Conservation (phyloP, 306 rosid genomes). For the Dryas alaskensis region DNA sequence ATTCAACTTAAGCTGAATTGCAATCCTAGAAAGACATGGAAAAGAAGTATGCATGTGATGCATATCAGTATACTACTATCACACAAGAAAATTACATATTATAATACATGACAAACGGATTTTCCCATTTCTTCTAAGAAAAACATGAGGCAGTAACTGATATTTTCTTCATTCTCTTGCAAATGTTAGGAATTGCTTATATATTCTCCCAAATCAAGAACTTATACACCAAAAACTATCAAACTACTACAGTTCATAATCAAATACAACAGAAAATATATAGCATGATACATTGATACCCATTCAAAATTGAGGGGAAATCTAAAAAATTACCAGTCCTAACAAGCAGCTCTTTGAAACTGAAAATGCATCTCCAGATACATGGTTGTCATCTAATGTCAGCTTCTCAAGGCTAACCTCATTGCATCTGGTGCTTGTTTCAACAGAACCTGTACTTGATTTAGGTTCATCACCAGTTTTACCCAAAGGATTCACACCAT, state of each 20-base stretch:
- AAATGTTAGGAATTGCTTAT: background rate
- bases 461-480: slow-evolving; percentile 35
- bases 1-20: background rate
- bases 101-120: background rate
- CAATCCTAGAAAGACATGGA: background rate
- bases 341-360: slow-evolving; percentile 61
- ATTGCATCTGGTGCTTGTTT: slow-evolving; percentile 28
- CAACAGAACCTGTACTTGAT: slow-evolving; percentile 32
- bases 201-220: background rate
- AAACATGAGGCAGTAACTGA: background rate
- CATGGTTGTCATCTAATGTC: slow-evolving; percentile 36
- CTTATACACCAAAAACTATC: background rate
- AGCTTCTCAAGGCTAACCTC: slow-evolving; percentile 34
- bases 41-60: background rate
- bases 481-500: slow-evolving; percentile 33
- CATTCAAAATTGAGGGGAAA: slow-evolving; percentile 9
- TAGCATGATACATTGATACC: background rate
- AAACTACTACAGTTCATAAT: background rate
- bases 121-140: background rate
- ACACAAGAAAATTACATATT: background rate
- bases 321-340: slow-evolving; percentile 52
- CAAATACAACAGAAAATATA: background rate
- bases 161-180: background rate
- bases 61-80: background rate
- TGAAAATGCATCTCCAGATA: slow-evolving; percentile 30